A percentile compares a stretch with the other conserved stretches of the same genome.
Evolutionary conservation across 2,329 filamentous ascomycete genomes (phyloP).

Genomic region (Ophiostoma triangulosporum): DNA sequence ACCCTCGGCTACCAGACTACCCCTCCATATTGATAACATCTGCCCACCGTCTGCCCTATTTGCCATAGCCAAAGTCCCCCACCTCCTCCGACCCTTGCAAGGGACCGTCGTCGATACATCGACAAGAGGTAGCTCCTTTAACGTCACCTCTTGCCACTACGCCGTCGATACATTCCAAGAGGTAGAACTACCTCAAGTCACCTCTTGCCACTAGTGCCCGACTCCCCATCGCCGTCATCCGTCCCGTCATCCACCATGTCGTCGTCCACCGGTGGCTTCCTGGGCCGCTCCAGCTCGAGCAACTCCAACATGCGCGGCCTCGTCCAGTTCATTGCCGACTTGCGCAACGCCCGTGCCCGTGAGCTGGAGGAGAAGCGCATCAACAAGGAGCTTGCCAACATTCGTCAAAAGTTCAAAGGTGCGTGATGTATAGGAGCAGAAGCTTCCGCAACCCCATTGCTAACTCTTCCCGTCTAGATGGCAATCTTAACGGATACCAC

Average conservation of each 20-base stretch:
- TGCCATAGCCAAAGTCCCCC: neutral
- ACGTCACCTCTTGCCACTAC: too few relatives aligned
- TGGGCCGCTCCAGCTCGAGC: constrained; percentile 51
- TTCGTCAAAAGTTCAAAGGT: constrained; percentile 95
- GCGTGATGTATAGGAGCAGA: constrained; percentile 16
- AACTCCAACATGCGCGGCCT: constrained; percentile 66
- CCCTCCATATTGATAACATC: too few relatives aligned
- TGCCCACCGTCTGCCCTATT: neutral
- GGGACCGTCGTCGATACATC: neutral
- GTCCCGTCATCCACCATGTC: constrained; percentile 29
- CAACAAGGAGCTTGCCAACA: constrained; percentile 98
- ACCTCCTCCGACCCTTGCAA: neutral
- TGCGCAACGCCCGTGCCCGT: constrained; percentile 85
- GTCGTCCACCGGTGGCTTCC: constrained; percentile 44
- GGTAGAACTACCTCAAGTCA: too few relatives aligned
- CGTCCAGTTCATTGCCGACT: constrained; percentile 95
- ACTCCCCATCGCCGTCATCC: neutral
- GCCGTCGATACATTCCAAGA: neutral
- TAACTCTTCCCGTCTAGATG: constrained; percentile 36
- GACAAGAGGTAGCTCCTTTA: too few relatives aligned
- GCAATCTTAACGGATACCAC: constrained; percentile 86
- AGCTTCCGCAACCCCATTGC: neutral
- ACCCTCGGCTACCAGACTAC: neutral
- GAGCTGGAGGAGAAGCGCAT: constrained; percentile 98
- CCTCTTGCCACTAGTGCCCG: too few relatives aligned